These are phyloP conservation scores for Amanita thiersii DNA, from an alignment of 768 basidiomycete genomes.

Conservation along the genomic window DNA sequence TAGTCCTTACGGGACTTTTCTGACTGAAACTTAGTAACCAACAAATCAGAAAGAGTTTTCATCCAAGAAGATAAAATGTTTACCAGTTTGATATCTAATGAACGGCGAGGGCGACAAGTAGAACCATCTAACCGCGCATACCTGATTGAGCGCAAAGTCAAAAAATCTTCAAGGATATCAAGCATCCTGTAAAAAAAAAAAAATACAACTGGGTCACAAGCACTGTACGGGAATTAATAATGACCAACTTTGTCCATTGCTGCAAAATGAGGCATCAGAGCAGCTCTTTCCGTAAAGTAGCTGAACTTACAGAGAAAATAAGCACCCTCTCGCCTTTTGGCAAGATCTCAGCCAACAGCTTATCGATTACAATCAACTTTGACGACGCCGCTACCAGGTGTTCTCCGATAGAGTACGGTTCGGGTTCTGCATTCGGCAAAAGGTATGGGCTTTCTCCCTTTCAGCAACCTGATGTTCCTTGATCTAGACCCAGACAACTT, in stretches of 20 bases:
- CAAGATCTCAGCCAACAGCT: slow-evolving; percentile 44
- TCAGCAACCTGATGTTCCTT: not conserved
- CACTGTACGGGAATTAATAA: no score
- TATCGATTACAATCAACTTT: slow-evolving; percentile 51
- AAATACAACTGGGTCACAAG: not conserved
- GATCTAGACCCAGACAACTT: slow-evolving; percentile 13
- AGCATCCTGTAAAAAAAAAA: slow-evolving; percentile 66
- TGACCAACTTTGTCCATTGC: slow-evolving; percentile 41
- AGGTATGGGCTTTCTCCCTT: slow-evolving; percentile 39
- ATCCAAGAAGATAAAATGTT: slow-evolving; percentile 10
- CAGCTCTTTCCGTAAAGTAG: not conserved
- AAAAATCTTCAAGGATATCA: slow-evolving; percentile 60
- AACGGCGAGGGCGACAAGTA: slow-evolving; percentile 43
- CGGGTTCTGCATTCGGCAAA: slow-evolving; percentile 39
- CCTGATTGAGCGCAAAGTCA: slow-evolving; percentile 47
- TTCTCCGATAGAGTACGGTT: slow-evolving; percentile 42
- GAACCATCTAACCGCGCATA: slow-evolving; percentile 57
- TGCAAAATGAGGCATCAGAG: slow-evolving; percentile 15
- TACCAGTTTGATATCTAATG: slow-evolving; percentile 50
- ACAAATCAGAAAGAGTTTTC: not conserved
- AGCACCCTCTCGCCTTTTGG: slow-evolving; percentile 57
- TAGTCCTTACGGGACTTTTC: slow-evolving; percentile 40
- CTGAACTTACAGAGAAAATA: slow-evolving; percentile 51
- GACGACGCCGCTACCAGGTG: slow-evolving; percentile 49
- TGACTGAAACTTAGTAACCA: slow-evolving; percentile 44